A percentile compares a stretch with the other conserved stretches of the same genome.
phyloP scores from a whole-genome alignment of 441 rosid genomes.

The Jatropha podagrica region DNA sequence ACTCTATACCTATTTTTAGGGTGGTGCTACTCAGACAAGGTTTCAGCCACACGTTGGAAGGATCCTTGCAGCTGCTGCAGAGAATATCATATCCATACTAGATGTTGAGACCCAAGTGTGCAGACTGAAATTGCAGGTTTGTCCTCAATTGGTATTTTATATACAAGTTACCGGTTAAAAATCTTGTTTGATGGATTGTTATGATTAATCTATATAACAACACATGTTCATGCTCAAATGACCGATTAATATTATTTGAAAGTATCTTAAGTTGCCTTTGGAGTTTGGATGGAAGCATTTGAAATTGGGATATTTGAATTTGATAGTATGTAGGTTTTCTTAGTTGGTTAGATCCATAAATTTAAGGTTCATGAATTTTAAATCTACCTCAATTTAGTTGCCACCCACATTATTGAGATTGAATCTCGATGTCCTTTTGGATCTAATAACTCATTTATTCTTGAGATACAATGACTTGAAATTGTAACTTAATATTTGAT shows the following conservation, averaged over 20 bases:
- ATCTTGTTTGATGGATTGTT: too few species aligned
- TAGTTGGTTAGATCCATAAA: neutral
- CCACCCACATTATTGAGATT: neutral
- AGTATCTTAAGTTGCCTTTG: too few species aligned
- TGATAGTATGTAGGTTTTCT: neutral
- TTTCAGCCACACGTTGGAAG: conserved; percentile 64
- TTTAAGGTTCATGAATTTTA: neutral
- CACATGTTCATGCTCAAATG: neutral
- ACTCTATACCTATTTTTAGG: conserved; percentile 30
- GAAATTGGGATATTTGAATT: neutral
- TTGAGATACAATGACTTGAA: too few species aligned
- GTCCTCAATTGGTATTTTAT: neutral
- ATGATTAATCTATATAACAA: neutral
- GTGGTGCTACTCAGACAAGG: conserved; percentile 53
- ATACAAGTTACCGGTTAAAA: too few species aligned
- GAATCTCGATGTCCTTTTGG: neutral
- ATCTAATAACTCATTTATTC: too few species aligned
- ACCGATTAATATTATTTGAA: neutral
- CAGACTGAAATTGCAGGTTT: conserved; percentile 60
- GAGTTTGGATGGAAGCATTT: too few species aligned
- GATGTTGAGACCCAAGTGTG: conserved; percentile 61
- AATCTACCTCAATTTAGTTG: neutral
- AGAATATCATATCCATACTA: conserved; percentile 48
- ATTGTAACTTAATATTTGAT: too few species aligned
- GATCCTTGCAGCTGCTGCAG: conserved; percentile 62